Evolutionary conservation across 169 alveolate species (phyloP), one percentile per base, ranked within the genome.

Genomic region (Plasmodium malariae): DNA sequence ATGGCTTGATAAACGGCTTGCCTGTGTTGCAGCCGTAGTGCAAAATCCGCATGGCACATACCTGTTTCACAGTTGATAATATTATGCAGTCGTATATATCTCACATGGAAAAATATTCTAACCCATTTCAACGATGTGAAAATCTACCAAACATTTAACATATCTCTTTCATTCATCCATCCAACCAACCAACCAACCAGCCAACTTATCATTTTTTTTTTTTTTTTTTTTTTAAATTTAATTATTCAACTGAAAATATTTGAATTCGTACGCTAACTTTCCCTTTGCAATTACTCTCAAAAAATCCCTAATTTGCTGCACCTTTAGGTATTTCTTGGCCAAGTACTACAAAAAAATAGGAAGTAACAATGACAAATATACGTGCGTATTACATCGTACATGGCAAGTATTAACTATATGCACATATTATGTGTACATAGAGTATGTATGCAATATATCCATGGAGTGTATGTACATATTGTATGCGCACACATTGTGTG

Each of bases 241-340:
- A 59, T 98, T 99, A 76, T 97, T 93, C 63, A 96, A 93, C 83
- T 97, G 97, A 97, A 97, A 97, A 97, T 98, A 98, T 69, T 97
- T 96, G 60, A 98, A 94, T 93, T 97, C 98, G 93, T 97, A 98
- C 14, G 97, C 93, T 87, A 95, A 92, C 87, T 97, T 97, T 94
- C 94, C 96, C 51, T 96, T 95, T 37, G 99, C 99, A 55, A 98
- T 97, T 43, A 98, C 99, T 88, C 99, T 97, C 78, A 98, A 94
- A 94, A 98, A 98, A 91, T 98, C 99, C 68, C 99, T 97, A 68
- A 98, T 96, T 92, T 97, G 99, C 88, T 98, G 99, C 95, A 97
- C 97, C 97, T 98, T 98, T 80, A 98, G 88, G 97, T 98, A 98
- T 95, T 98, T 98, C 98, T 98, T 98, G 78, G 99, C 97, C 92